Evolutionary conservation across 345 rosid genomes (phyloP).

Genomic region (Citrus hindsii): DNA sequence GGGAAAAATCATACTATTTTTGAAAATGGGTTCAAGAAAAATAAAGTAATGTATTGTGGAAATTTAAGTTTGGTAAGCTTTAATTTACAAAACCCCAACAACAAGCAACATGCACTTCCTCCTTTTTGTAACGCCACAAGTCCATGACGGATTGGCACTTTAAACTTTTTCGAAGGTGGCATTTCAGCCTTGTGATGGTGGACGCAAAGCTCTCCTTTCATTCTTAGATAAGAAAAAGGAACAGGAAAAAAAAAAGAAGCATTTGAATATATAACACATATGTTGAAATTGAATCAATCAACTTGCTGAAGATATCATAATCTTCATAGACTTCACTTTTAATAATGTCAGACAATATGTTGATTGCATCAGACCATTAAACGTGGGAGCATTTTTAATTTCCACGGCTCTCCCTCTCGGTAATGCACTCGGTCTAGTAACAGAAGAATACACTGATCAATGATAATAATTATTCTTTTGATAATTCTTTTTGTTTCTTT

Average conservation of each 20-base stretch:
- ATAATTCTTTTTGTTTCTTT: no score
- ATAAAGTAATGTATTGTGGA: not conserved
- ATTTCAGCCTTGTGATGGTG: conserved; percentile 34
- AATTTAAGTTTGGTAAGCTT: not conserved
- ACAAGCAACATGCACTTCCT: not conserved
- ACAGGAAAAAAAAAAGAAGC: not conserved
- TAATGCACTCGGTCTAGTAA: no score
- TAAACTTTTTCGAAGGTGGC: conserved; percentile 46
- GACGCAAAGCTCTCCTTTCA: conserved; percentile 22
- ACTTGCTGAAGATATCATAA: conserved; percentile 3
- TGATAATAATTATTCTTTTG: no score
- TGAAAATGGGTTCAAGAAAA: not conserved
- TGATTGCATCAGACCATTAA: not conserved
- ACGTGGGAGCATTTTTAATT: not conserved
- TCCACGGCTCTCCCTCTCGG: no score
- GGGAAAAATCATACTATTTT: not conserved
- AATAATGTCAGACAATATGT: conserved; percentile 6
- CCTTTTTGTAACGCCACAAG: not conserved
- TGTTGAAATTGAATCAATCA: not conserved
- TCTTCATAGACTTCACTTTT: conserved; percentile 8
- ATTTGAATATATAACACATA: not conserved
- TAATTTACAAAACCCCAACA: not conserved
- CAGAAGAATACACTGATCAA: no score
- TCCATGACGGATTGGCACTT: conserved; percentile 24
- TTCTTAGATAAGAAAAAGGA: conserved; percentile 11